phyloP scores from a whole-genome alignment of 2,329 filamentous ascomycete genomes.

The Fusarium austroafricanum region DNA sequence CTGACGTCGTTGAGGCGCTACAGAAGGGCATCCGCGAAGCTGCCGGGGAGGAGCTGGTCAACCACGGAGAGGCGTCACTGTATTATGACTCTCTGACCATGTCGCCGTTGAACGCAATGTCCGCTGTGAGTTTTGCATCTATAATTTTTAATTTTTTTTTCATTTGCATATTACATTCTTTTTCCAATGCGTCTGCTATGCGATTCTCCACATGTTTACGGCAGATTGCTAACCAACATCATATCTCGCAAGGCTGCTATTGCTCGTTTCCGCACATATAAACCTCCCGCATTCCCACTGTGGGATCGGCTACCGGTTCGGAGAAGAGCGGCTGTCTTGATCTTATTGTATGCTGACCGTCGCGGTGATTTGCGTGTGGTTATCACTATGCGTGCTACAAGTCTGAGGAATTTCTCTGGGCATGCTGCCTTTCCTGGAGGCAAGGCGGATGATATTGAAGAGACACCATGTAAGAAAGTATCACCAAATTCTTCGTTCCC shows the following conservation, averaged over 20 bases:
- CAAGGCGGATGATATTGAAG: conserved; percentile 68
- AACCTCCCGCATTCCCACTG: conserved; percentile 68
- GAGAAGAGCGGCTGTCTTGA: conserved; percentile 85
- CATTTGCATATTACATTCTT: not conserved
- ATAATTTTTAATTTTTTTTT: not conserved
- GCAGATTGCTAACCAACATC: conserved; percentile 29
- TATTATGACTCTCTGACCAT: conserved; percentile 70
- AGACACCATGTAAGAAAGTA: conserved; percentile 67
- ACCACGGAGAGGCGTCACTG: conserved; percentile 55
- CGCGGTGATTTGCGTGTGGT: conserved; percentile 81
- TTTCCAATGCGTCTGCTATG: conserved; percentile 29
- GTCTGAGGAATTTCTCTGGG: conserved; percentile 77
- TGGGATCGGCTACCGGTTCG: conserved; percentile 71
- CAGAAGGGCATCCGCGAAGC: conserved; percentile 41
- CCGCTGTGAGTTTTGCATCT: conserved; percentile 59
- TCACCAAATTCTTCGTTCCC: not conserved
- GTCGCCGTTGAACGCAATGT: conserved; percentile 66
- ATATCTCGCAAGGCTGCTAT: conserved; percentile 63
- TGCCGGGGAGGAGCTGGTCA: conserved; percentile 33
- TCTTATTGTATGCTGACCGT: conserved; percentile 88
- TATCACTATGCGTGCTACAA: conserved; percentile 74
- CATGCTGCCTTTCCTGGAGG: conserved; percentile 90
- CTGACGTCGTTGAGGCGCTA: conserved; percentile 45
- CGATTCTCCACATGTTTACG: conserved; percentile 8
- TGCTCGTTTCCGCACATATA: conserved; percentile 70